A percentile compares a stretch with the other conserved stretches of the same genome.
Evolutionary conservation across 23 red algal genomes (phyloP).

Genomic region (Cyanidioschyzon merolae): DNA sequence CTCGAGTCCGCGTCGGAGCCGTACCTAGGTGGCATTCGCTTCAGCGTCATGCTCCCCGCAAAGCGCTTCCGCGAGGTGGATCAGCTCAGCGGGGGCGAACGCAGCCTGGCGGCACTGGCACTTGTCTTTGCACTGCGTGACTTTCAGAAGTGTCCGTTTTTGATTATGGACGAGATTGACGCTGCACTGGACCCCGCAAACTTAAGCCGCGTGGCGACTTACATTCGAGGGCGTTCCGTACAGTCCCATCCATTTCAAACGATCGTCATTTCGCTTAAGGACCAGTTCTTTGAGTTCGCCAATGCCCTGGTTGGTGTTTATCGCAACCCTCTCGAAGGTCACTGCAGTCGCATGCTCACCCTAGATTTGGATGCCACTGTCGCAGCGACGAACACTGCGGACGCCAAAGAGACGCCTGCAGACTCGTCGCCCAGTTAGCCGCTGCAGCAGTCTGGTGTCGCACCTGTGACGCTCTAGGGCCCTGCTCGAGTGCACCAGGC

Average conservation of each 20-base stretch:
- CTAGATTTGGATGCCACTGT: constrained; percentile 30
- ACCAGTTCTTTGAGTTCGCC: constrained; percentile 86
- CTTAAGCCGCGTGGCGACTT: constrained; percentile 47
- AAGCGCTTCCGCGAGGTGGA: constrained; percentile 94
- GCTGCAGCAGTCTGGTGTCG: too few relatives aligned
- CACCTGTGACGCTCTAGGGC: too few relatives aligned
- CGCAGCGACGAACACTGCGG: neutral
- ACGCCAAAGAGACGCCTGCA: neutral
- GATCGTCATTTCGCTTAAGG: constrained; percentile 93
- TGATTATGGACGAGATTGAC: constrained; percentile 95
- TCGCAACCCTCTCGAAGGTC: constrained; percentile 34
- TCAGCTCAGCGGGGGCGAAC: constrained; percentile 83
- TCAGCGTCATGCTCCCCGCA: constrained; percentile 83
- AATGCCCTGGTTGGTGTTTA: constrained; percentile 87
- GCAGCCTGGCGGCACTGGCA: constrained; percentile 80
- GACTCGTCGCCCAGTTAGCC: too few relatives aligned
- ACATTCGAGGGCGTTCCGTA: constrained; percentile 40
- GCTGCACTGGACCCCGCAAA: constrained; percentile 90
- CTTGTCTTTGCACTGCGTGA: constrained; percentile 90
- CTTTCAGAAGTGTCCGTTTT: constrained; percentile 64
- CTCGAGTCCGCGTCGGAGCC: constrained; percentile 83
- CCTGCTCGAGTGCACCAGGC: too few relatives aligned
- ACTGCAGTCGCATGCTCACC: constrained; percentile 42
- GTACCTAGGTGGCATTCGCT: constrained; percentile 76
- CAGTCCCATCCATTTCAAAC: constrained; percentile 33